phyloP scores from a whole-genome alignment of 2,329 filamentous ascomycete genomes.

The Onygenales sp. region DNA sequence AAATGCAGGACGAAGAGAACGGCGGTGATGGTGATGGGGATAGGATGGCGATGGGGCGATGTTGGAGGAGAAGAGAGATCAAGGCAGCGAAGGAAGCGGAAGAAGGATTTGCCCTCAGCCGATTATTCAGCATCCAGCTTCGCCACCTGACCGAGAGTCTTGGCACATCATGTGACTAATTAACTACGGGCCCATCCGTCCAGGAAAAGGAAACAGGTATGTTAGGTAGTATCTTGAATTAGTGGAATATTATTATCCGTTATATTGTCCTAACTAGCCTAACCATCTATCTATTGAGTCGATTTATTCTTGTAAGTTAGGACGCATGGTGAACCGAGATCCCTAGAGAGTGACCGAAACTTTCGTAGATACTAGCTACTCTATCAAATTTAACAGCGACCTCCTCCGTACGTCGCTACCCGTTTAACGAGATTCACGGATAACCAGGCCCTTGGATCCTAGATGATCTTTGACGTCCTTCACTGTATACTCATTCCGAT shows the following conservation, averaged over 20 bases:
- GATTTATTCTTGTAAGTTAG: not conserved
- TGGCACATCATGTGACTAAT: too few relatives aligned
- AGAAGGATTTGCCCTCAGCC: not conserved
- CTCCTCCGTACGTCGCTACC: too few relatives aligned
- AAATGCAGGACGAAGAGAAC: not conserved
- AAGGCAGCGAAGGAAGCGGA: not conserved
- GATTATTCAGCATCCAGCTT: not conserved
- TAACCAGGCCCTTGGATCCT: slow-evolving; percentile 58
- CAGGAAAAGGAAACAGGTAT: too few relatives aligned
- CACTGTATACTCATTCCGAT: slow-evolving; percentile 89
- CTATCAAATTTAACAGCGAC: too few relatives aligned
- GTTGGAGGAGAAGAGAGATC: not conserved
- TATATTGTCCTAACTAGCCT: too few relatives aligned
- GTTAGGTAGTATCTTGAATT: too few relatives aligned
- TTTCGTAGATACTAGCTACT: too few relatives aligned
- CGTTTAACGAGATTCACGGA: slow-evolving; percentile 52
- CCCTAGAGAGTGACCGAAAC: too few relatives aligned
- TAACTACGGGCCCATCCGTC: too few relatives aligned
- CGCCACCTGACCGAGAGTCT: not conserved
- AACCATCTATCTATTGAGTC: not conserved
- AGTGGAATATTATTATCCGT: too few relatives aligned
- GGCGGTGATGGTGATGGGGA: not conserved
- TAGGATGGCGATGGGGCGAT: too few relatives aligned
- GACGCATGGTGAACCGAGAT: too few relatives aligned
- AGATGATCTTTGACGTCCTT: slow-evolving; percentile 85